Percentiles rank a stretch among this genome's conserved stretches.
Evolutionary conservation across 1,284 basidiomycete genomes (phyloP).

Genomic region (Coniferiporia sulphurascens): DNA sequence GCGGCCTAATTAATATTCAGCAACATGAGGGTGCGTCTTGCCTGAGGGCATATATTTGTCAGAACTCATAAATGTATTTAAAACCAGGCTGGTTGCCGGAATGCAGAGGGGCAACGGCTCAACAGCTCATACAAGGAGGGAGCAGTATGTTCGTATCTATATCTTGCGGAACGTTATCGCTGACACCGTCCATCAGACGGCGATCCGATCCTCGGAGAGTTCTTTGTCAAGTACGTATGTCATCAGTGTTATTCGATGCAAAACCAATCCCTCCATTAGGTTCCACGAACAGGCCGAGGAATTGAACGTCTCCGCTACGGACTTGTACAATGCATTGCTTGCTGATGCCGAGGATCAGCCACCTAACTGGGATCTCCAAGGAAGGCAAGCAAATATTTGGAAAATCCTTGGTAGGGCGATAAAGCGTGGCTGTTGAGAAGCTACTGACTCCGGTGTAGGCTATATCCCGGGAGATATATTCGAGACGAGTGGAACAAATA

Average conservation of each 20-base stretch:
- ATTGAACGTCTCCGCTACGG: slow-evolving; percentile 42
- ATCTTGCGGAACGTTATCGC: background rate
- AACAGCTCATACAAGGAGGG: slow-evolving; percentile 56
- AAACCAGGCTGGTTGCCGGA: slow-evolving; percentile 55
- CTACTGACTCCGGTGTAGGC: slow-evolving; percentile 26
- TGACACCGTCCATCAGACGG: slow-evolving; percentile 38
- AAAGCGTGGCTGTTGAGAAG: no score
- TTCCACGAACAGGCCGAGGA: slow-evolving; percentile 42
- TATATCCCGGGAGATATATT: slow-evolving; percentile 52
- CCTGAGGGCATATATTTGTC: background rate
- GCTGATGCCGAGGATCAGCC: slow-evolving; percentile 56
- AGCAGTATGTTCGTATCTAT: slow-evolving; percentile 42
- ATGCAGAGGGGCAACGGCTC: slow-evolving; percentile 47
- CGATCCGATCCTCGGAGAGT: slow-evolving; percentile 60
- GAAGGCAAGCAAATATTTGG: slow-evolving; percentile 55
- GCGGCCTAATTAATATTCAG: slow-evolving; percentile 62
- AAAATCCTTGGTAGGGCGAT: slow-evolving; percentile 38
- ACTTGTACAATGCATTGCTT: slow-evolving; percentile 49
- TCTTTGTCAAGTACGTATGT: slow-evolving; percentile 54
- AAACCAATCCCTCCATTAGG: slow-evolving; percentile 27
- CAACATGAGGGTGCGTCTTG: slow-evolving; percentile 49
- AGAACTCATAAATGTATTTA: background rate
- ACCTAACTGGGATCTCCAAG: slow-evolving; percentile 58
- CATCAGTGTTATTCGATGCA: background rate
- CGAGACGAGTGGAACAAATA: slow-evolving; percentile 49